A percentile compares a stretch with the other conserved stretches of the same genome.
phyloP scores from a whole-genome alignment of 2,329 filamentous ascomycete genomes.

The Aspergillus pseudoterreus region DNA sequence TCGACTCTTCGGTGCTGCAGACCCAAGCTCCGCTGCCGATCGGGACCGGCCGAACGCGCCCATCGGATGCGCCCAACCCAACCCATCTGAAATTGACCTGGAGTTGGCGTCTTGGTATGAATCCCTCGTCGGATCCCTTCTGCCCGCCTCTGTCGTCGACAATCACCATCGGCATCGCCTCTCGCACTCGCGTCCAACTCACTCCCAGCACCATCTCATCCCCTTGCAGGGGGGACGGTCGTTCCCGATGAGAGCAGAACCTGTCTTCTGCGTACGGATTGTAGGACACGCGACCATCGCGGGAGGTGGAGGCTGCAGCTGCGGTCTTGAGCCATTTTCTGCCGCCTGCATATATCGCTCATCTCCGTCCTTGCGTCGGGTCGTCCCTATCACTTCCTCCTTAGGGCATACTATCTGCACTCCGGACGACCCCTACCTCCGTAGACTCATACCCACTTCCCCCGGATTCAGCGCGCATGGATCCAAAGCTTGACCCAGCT shows the following conservation, averaged over 20 bases:
- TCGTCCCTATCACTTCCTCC: not conserved
- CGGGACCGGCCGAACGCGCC: conserved; percentile 20
- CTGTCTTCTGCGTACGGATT: no score
- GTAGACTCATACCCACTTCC: conserved; percentile 2
- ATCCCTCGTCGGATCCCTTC: no score
- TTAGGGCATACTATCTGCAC: not conserved
- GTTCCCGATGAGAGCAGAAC: no score
- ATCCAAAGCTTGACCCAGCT: conserved; percentile 9
- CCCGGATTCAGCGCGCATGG: conserved; percentile 10
- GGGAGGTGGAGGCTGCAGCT: no score
- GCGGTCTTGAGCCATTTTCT: not conserved
- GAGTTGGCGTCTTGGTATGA: not conserved
- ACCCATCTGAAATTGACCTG: not conserved
- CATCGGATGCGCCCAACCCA: conserved; percentile 13
- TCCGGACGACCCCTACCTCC: conserved; percentile 2
- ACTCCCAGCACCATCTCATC: no score
- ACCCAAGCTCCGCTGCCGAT: conserved; percentile 12
- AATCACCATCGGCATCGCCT: no score
- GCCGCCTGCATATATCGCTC: not conserved
- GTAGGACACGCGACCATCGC: no score
- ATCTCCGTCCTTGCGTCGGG: not conserved
- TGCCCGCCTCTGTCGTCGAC: no score
- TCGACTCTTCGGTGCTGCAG: no score
- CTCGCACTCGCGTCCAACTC: no score
- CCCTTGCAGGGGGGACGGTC: no score